A percentile compares a stretch with the other conserved stretches of the same genome.
phyloP scores from a whole-genome alignment of 768 basidiomycete species.

The Lentinula aciculospora region DNA sequence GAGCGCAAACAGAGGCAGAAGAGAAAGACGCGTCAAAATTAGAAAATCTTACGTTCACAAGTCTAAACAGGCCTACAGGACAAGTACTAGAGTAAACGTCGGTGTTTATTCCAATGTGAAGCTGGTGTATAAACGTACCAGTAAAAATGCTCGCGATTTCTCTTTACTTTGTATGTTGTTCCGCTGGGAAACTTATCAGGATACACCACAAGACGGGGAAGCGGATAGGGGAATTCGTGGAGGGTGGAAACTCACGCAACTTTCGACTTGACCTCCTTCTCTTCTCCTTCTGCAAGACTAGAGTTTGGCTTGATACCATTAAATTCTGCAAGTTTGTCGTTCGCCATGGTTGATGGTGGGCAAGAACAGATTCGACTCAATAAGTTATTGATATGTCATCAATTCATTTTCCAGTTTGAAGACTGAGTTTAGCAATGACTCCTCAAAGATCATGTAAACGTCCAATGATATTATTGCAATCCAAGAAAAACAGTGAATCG shows the following conservation, averaged over 20 bases:
- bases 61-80: conserved; percentile 19
- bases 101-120: neutral
- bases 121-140: conserved; percentile 20
- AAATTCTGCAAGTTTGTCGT: conserved; percentile 45
- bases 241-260: conserved; percentile 21
- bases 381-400: too few relatives aligned
- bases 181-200: neutral
- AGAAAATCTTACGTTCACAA: neutral
- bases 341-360: neutral
- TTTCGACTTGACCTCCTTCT: conserved; percentile 36
- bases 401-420: too few relatives aligned
- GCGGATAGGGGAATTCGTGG: neutral
- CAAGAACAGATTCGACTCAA: neutral
- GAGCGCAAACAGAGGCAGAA: neutral
- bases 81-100: conserved; percentile 20
- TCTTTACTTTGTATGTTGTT: conserved; percentile 17
- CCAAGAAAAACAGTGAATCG: neutral
- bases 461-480: neutral
- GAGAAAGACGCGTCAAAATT: neutral
- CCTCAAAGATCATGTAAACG: too few relatives aligned
- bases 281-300: conserved; percentile 39
- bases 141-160: conserved; percentile 38
- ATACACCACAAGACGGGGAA: neutral
- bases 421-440: too few relatives aligned
- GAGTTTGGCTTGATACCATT: conserved; percentile 47